A percentile compares a stretch with the other conserved stretches of the same genome.
Evolutionary conservation across 352 stramenopile genomes (phyloP).

Genomic region (Phytopythium chamaehyphon): DNA sequence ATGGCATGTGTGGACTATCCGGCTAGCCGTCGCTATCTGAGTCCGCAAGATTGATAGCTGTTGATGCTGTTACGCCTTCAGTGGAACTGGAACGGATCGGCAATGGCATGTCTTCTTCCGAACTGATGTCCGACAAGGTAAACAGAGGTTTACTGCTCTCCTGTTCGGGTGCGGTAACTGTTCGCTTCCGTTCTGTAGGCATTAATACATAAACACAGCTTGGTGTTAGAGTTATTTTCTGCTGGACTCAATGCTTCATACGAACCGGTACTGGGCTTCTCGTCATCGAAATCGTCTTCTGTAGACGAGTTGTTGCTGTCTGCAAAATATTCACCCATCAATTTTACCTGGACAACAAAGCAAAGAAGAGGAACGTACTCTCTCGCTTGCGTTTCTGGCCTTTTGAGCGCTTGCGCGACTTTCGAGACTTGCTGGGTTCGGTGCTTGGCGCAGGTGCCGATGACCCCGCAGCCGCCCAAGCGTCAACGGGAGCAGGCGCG

Average conservation of each 20-base stretch:
- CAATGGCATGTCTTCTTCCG: conserved; percentile 16
- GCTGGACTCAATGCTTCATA: neutral
- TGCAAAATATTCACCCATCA: neutral
- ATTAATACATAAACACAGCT: too few species aligned
- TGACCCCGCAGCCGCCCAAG: conserved; percentile 5
- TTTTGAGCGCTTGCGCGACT: neutral
- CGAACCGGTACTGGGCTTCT: neutral
- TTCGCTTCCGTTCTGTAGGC: neutral
- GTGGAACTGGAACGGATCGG: conserved; percentile 7
- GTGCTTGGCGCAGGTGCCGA: too few species aligned
- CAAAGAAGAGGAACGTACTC: neutral
- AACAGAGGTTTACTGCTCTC: conserved; percentile 8
- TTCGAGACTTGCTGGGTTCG: too few species aligned
- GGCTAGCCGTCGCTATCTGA: conserved; percentile 28
- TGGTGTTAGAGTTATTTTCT: neutral
- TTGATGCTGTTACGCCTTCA: neutral
- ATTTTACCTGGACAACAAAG: neutral
- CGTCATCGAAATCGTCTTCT: conserved; percentile 2
- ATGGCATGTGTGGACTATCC: neutral
- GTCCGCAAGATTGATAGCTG: conserved; percentile 47
- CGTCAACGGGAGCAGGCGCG: neutral
- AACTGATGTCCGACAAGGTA: conserved; percentile 33
- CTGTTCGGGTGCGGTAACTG: neutral
- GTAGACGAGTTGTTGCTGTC: neutral
- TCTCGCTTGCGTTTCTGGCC: conserved; percentile 5